phyloP scores from a whole-genome alignment of 2,329 filamentous ascomycete species.

The Pseudocercospora fijiensis region DNA sequence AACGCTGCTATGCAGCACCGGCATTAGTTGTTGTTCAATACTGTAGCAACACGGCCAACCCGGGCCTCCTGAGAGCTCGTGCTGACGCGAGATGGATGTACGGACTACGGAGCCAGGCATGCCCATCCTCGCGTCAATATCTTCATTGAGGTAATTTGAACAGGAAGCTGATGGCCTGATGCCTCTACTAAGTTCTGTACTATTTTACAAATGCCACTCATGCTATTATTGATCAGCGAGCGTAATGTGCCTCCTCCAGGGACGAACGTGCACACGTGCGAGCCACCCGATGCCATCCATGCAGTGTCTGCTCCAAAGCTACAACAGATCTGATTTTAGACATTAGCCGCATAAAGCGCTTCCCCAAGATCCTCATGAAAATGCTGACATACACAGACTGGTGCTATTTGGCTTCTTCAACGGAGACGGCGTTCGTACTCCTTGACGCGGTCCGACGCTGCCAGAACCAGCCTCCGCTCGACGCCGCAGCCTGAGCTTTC shows the following conservation, averaged over 20 bases:
- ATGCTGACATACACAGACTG: neutral
- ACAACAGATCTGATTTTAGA: slow-evolving; percentile 10
- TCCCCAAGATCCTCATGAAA: slow-evolving; percentile 5
- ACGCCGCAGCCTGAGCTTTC: slow-evolving; percentile 14
- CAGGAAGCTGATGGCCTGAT: slow-evolving; percentile 4
- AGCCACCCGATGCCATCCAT: slow-evolving; percentile 1
- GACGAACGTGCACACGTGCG: slow-evolving; percentile 3
- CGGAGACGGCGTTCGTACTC: slow-evolving; percentile 24
- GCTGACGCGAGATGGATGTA: neutral
- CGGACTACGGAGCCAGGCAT: neutral
- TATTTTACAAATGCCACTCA: slow-evolving; percentile 7
- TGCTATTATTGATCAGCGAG: neutral
- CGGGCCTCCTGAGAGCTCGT: neutral
- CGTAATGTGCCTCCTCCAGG: slow-evolving; percentile 9
- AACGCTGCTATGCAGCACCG: neutral
- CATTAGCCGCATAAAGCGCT: slow-evolving; percentile 1
- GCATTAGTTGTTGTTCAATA: neutral
- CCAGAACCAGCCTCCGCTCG: slow-evolving; percentile 38
- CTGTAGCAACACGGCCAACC: neutral
- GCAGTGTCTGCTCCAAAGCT: slow-evolving; percentile 5
- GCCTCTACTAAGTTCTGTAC: too few relatives aligned
- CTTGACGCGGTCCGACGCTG: slow-evolving; percentile 30
- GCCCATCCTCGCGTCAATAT: neutral
- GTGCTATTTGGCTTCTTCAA: slow-evolving; percentile 7
- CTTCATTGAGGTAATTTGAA: neutral